Evolutionary conservation across 176 grass and related monocot species (phyloP).

Genomic region (Juncus effusus): DNA sequence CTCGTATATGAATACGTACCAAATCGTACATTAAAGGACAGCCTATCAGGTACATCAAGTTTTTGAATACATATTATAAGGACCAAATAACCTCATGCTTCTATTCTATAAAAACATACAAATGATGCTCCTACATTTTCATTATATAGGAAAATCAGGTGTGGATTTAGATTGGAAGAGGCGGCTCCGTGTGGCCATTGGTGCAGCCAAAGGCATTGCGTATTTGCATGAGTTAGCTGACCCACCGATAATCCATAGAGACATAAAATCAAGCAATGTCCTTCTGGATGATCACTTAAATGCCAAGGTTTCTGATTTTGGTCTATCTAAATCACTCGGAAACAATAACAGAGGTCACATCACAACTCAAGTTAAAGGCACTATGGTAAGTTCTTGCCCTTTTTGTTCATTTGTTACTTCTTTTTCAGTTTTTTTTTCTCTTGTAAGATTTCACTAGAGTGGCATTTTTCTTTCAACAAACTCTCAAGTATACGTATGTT

Average conservation of each 20-base stretch:
- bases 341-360: constrained; percentile 31
- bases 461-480: too few relatives aligned
- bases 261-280: constrained; percentile 85
- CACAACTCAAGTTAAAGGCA: constrained; percentile 79
- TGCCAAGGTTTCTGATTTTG: constrained; percentile 74
- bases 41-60: constrained; percentile 37
- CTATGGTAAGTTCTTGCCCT: constrained; percentile 44
- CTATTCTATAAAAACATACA: too few relatives aligned
- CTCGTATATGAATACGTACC: constrained; percentile 74
- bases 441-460: neutral
- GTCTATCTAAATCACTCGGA: constrained; percentile 63
- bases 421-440: constrained; percentile 2
- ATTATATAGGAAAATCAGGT: constrained; percentile 61
- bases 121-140: too few relatives aligned
- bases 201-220: constrained; percentile 61
- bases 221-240: constrained; percentile 83
- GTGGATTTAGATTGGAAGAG: constrained; percentile 67
- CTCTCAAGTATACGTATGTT: too few relatives aligned
- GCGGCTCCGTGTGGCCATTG: constrained; percentile 54
- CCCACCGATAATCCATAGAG: constrained; percentile 76
- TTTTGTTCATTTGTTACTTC: neutral
- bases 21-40: constrained; percentile 58
- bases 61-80: neutral
- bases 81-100: too few relatives aligned
- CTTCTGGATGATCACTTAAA: constrained; percentile 74